Percentiles rank a stretch among this genome's conserved stretches.
These are phyloP conservation scores for Amaranthus hypochondriacus DNA, from an alignment of 148 eudicot genomes.

Conservation along the genomic window DNA sequence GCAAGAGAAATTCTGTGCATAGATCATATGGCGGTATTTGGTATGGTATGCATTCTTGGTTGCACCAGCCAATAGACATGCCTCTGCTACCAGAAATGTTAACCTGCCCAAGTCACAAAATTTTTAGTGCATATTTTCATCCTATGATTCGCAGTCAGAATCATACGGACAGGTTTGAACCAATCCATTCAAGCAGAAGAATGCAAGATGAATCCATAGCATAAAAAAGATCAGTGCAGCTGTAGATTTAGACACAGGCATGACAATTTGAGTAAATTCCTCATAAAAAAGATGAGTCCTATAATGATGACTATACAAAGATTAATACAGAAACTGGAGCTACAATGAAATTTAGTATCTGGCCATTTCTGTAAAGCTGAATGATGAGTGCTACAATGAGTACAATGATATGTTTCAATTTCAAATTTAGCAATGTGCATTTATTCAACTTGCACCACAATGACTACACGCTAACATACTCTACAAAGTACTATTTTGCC, in stretches of 20 bases:
- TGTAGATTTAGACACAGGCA: no score
- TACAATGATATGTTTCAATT: background rate
- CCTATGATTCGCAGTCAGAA: background rate
- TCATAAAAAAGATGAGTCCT: no score
- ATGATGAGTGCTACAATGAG: background rate
- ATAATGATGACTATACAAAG: no score
- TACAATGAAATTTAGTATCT: background rate
- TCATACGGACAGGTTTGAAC: background rate
- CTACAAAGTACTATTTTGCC: background rate
- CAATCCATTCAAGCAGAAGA: background rate
- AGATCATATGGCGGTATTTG: conserved; percentile 49
- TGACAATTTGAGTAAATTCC: no score
- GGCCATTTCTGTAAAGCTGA: background rate
- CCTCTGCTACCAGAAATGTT: conserved; percentile 84
- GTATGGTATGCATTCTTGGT: conserved; percentile 87
- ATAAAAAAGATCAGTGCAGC: no score
- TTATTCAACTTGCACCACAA: background rate
- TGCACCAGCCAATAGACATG: conserved; percentile 89
- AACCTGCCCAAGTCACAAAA: conserved; percentile 44
- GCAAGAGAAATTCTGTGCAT: conserved; percentile 77
- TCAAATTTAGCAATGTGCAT: no score
- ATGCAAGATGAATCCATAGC: background rate
- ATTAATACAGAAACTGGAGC: no score
- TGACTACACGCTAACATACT: background rate
- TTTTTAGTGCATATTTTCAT: background rate